Conservation (phyloP, 129 eudicot genomes). For the Centella asiatica region DNA sequence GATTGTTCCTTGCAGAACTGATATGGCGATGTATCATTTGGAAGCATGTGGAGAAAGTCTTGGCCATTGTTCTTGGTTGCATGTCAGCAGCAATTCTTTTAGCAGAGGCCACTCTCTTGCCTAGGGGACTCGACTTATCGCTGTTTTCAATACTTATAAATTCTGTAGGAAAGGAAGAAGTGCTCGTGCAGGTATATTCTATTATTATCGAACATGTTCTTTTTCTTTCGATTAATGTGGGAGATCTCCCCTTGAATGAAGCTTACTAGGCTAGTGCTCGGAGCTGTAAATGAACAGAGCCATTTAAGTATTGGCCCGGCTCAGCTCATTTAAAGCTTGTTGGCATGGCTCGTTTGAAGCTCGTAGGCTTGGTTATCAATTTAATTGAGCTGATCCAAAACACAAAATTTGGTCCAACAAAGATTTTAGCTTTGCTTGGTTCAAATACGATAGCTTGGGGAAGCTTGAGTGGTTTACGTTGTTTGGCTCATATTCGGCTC, state of each 20-base stretch:
- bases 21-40: conserved; percentile 70
- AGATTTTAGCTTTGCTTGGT: too few relatives aligned
- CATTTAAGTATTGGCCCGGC: too few relatives aligned
- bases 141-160: conserved; percentile 73
- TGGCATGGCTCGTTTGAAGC: too few relatives aligned
- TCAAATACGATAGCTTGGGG: too few relatives aligned
- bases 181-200: conserved; percentile 74
- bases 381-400: too few relatives aligned
- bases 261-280: too few relatives aligned
- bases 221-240: background rate
- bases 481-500: too few relatives aligned
- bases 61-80: conserved; percentile 77
- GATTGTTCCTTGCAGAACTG: conserved; percentile 41
- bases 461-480: too few relatives aligned
- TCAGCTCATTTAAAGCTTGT: too few relatives aligned
- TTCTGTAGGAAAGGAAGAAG: conserved; percentile 59
- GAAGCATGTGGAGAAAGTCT: conserved; percentile 59
- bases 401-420: too few relatives aligned
- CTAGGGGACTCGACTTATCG: conserved; percentile 77
- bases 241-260: background rate
- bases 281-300: too few relatives aligned
- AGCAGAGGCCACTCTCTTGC: conserved; percentile 94
- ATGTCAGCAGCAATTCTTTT: conserved; percentile 91
- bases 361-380: too few relatives aligned
- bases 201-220: background rate